A percentile compares a stretch with the other conserved stretches of the same genome.
Conservation (phyloP, 805 yeast genomes). For the Candida pseudofarinosa region DNA sequence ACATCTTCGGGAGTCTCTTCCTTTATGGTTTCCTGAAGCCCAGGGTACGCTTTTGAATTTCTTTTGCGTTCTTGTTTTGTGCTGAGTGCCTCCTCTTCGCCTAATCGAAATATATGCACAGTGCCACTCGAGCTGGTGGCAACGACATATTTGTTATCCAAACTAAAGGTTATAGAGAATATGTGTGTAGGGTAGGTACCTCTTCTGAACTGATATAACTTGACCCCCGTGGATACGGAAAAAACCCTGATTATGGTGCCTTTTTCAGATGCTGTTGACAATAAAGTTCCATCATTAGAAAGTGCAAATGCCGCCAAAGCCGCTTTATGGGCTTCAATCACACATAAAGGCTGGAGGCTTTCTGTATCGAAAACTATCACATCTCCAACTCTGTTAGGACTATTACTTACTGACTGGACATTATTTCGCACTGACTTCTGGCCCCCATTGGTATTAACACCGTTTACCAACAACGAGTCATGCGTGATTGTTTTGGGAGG, state of each 20-base stretch:
- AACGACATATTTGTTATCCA: constrained; percentile 64
- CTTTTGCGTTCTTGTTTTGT: constrained; percentile 31
- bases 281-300: constrained; percentile 68
- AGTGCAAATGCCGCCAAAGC: constrained; percentile 65
- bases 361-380: constrained; percentile 78
- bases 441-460: constrained; percentile 40
- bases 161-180: constrained; percentile 70
- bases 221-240: constrained; percentile 57
- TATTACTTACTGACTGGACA: constrained; percentile 36
- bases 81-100: constrained; percentile 43
- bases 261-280: constrained; percentile 86
- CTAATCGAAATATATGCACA: constrained; percentile 83
- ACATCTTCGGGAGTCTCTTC: constrained; percentile 20
- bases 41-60: constrained; percentile 9
- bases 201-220: constrained; percentile 70
- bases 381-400: constrained; percentile 55
- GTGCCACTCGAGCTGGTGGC: constrained; percentile 90
- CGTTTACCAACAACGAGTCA: constrained; percentile 37
- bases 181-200: constrained; percentile 85
- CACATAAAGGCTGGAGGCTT: constrained; percentile 69
- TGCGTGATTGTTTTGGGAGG: constrained; percentile 58
- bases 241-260: constrained; percentile 90
- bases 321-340: constrained; percentile 82
- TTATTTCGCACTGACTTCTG: constrained; percentile 34
- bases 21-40: constrained; percentile 18